Evolutionary conservation across 1,139 yeast genomes (phyloP).

Genomic region (Petasospora rhodanensis): DNA sequence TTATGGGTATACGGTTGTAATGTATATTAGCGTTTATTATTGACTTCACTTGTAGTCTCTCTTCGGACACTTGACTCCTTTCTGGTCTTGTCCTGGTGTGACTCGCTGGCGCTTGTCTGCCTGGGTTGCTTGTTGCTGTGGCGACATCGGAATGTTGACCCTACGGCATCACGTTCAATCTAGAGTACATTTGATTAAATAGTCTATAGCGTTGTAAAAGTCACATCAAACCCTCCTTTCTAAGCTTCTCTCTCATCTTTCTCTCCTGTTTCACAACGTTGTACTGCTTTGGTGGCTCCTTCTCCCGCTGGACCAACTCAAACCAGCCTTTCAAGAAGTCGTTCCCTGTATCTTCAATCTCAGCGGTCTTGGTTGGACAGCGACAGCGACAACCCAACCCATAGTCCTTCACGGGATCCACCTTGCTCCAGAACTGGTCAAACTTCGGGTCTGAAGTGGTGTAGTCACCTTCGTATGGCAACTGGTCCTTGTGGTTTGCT

Average conservation of each 20-base stretch:
- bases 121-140: no score
- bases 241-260: slow-evolving; percentile 3
- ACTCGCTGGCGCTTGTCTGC: no score
- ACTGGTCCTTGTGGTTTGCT: slow-evolving; percentile 48
- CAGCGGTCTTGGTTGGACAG: slow-evolving; percentile 49
- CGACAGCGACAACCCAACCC: slow-evolving; percentile 87
- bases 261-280: slow-evolving; percentile 7
- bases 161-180: no score
- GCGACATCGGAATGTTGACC: no score
- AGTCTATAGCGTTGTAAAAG: not conserved
- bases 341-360: slow-evolving; percentile 37
- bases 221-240: not conserved
- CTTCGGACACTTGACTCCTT: no score
- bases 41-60: no score
- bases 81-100: no score
- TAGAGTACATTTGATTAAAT: no score
- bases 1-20: not conserved
- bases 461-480: slow-evolving; percentile 33
- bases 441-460: slow-evolving; percentile 12
- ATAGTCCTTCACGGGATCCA: slow-evolving; percentile 42
- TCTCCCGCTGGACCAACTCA: not conserved
- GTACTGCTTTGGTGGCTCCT: slow-evolving; percentile 1
- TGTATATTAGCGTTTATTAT: not conserved
- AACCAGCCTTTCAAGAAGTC: slow-evolving; percentile 31
- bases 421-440: slow-evolving; percentile 23